Conservation (phyloP, 495 filamentous ascomycete species). For the Hypoxylon rickii region DNA sequence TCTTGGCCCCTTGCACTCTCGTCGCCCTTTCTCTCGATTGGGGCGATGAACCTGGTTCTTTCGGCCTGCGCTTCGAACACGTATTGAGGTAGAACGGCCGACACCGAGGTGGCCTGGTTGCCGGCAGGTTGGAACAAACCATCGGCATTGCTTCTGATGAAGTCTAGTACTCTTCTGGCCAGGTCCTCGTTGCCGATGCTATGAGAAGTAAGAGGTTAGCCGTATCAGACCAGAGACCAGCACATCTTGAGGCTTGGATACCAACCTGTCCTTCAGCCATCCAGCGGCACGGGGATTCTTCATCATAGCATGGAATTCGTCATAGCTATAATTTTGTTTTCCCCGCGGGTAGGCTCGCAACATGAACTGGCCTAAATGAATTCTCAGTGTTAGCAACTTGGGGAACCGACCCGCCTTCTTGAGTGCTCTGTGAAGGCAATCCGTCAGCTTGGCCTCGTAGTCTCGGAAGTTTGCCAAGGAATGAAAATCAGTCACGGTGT, state of each 20-base stretch:
- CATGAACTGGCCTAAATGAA: conserved; percentile 60
- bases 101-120: conserved; percentile 26
- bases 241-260: neutral
- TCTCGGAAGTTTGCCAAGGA: neutral
- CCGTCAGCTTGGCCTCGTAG: conserved; percentile 20
- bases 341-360: conserved; percentile 51
- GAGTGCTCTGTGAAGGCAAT: conserved; percentile 28
- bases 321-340: conserved; percentile 45
- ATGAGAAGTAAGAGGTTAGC: conserved; percentile 12
- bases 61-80: conserved; percentile 24
- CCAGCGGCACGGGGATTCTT: conserved; percentile 38
- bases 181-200: conserved; percentile 29
- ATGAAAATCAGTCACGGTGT: neutral
- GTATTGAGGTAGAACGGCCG: conserved; percentile 28
- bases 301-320: conserved; percentile 57
- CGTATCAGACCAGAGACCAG: neutral
- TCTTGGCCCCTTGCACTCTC: neutral
- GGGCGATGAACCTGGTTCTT: conserved; percentile 12
- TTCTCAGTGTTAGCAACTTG: conserved; percentile 55
- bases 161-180: conserved; percentile 30
- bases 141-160: conserved; percentile 22
- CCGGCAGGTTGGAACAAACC: conserved; percentile 31
- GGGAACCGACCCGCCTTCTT: conserved; percentile 31
- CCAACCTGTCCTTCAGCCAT: conserved; percentile 44
- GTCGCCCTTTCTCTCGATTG: conserved; percentile 10